Evolutionary conservation across 2,329 filamentous ascomycete species (phyloP).

Genomic region (Penicillium fuscoglaucum): DNA sequence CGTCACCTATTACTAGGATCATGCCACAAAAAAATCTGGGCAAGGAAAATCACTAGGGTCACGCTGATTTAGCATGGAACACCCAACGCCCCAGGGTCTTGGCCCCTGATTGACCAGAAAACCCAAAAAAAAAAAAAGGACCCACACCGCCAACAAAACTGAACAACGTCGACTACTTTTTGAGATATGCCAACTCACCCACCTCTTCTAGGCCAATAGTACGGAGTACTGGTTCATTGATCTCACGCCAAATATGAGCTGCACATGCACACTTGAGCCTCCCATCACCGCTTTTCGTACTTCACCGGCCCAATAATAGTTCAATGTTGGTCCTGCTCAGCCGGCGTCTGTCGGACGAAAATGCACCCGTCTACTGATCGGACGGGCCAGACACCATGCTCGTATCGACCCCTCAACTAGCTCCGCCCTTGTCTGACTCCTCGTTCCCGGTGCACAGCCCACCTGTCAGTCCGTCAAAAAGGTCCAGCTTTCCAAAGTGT

Average conservation of each 20-base stretch:
- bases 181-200: neutral
- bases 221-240: neutral
- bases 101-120: neutral
- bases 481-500: neutral
- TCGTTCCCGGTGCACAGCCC: conserved; percentile 3
- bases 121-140: neutral
- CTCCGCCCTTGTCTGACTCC: conserved; percentile 5
- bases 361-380: neutral
- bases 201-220: neutral
- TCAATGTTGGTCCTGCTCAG: neutral
- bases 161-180: neutral
- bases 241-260: conserved; percentile 3
- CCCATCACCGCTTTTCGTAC: neutral
- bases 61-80: neutral
- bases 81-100: neutral
- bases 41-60: neutral
- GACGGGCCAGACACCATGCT: neutral
- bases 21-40: neutral
- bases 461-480: neutral
- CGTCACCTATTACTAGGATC: conserved; percentile 4
- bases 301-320: neutral
- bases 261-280: conserved; percentile 4
- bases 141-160: neutral
- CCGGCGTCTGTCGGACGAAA: neutral
- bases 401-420: neutral